A percentile compares a stretch with the other conserved stretches of the same genome.
Conservation (phyloP, 257 asterid genomes). For the Echium plantagineum region DNA sequence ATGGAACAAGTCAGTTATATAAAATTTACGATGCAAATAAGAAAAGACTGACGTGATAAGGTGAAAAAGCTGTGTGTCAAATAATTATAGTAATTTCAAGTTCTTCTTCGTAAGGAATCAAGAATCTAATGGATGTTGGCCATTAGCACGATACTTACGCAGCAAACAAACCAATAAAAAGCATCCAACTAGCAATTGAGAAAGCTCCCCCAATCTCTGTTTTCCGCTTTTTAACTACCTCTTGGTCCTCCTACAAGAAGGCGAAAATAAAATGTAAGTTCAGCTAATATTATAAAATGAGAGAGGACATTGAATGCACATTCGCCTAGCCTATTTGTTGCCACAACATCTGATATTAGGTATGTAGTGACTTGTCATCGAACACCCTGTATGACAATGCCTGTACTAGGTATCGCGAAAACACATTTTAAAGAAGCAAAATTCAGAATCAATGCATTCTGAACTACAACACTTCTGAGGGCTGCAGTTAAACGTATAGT, state of each 20-base stretch:
- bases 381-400: no score
- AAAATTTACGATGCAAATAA: not conserved
- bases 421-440: no score
- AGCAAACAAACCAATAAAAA: slow-evolving; percentile 76
- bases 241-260: slow-evolving; percentile 47
- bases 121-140: slow-evolving; percentile 3
- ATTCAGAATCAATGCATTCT: no score
- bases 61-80: not conserved
- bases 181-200: slow-evolving; percentile 86
- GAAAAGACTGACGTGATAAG: not conserved
- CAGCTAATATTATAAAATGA: no score
- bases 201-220: slow-evolving; percentile 94
- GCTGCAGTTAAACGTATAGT: no score
- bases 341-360: no score
- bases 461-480: no score
- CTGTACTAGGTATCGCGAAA: no score
- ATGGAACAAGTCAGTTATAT: no score
- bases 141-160: slow-evolving; percentile 47
- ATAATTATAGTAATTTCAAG: not conserved
- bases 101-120: not conserved
- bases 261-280: slow-evolving; percentile 2
- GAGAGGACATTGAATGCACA: no score
- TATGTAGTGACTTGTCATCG: no score
- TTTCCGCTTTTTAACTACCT: slow-evolving; percentile 64
- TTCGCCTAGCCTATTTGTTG: no score